Percentiles rank a stretch among this genome's conserved stretches.
phyloP scores from a whole-genome alignment of 139 green algal genomes.

The Desmodesmus armatus region DNA sequence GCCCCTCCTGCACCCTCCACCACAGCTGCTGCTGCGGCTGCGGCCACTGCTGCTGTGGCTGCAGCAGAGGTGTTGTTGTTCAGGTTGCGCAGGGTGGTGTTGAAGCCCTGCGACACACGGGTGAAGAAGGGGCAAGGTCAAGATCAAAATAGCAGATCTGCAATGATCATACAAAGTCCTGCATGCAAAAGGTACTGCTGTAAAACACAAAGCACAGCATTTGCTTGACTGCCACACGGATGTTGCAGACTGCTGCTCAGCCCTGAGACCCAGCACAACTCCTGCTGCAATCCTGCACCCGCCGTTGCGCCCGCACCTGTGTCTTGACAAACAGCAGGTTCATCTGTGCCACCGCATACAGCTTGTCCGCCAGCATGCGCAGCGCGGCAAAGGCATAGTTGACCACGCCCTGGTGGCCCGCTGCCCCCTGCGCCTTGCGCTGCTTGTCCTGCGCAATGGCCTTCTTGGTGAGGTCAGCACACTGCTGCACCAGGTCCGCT shows the following conservation, averaged over 20 bases:
- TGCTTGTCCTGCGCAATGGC: slow-evolving; percentile 4
- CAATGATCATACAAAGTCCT: too few species aligned
- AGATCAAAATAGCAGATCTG: too few species aligned
- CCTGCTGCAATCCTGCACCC: too few species aligned
- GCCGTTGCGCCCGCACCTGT: too few species aligned
- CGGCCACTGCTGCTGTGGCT: not conserved
- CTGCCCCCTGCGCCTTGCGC: slow-evolving; percentile 2
- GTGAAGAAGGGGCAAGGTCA: too few species aligned
- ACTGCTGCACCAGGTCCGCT: slow-evolving; percentile 20
- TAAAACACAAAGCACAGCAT: too few species aligned
- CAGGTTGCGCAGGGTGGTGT: slow-evolving; percentile 39
- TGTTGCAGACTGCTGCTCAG: too few species aligned
- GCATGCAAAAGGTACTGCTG: too few species aligned
- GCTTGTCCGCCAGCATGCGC: slow-evolving; percentile 42
- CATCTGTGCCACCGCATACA: slow-evolving; percentile 29
- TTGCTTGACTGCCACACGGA: too few species aligned
- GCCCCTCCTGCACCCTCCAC: not conserved
- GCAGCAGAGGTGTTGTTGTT: slow-evolving; percentile 24
- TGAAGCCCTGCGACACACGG: slow-evolving; percentile 43
- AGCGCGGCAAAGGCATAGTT: slow-evolving; percentile 36
- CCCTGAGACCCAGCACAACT: too few species aligned
- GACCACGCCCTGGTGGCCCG: not conserved
- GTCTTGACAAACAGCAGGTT: slow-evolving; percentile 43
- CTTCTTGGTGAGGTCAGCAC: slow-evolving; percentile 34
- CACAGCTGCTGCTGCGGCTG: not conserved